Percentiles rank a stretch among this genome's conserved stretches.
phyloP scores from a whole-genome alignment of 768 basidiomycete species.

The Tulasnella sp. region DNA sequence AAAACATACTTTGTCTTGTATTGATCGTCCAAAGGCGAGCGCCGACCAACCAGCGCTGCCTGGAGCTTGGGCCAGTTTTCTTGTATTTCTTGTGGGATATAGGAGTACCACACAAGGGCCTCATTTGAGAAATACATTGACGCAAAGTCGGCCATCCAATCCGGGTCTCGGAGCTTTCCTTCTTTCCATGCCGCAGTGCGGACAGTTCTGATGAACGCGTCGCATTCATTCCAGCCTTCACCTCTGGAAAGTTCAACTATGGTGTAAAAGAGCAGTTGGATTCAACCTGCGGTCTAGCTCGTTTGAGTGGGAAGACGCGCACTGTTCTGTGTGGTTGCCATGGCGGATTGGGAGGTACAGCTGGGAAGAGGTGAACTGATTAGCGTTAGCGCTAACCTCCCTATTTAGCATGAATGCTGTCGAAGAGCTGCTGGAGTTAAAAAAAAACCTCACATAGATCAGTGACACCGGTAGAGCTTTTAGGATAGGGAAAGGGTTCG shows the following conservation, averaged over 20 bases:
- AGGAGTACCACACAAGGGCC: not conserved
- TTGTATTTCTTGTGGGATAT: not conserved
- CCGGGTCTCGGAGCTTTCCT: slow-evolving; percentile 3
- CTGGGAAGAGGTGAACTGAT: too few relatives aligned
- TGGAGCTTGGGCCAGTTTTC: not conserved
- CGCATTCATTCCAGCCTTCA: not conserved
- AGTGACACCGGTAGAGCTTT: too few relatives aligned
- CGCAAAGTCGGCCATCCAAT: slow-evolving; percentile 6
- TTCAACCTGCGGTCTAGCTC: too few relatives aligned
- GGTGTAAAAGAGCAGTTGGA: too few relatives aligned
- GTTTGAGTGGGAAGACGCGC: too few relatives aligned
- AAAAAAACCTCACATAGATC: too few relatives aligned
- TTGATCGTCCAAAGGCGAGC: not conserved
- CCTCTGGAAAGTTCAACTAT: not conserved
- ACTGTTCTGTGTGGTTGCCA: too few relatives aligned
- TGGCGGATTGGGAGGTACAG: too few relatives aligned
- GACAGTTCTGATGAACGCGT: not conserved
- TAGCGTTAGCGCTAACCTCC: too few relatives aligned
- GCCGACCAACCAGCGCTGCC: not conserved
- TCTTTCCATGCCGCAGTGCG: not conserved
- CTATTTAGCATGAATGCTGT: too few relatives aligned
- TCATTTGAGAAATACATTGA: not conserved
- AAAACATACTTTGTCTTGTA: not conserved
- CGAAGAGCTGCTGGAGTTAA: too few relatives aligned
- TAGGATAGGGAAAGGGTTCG: too few relatives aligned